Conservation (phyloP, 2,329 filamentous ascomycete genomes). For the Thielaviopsis euricoi region DNA sequence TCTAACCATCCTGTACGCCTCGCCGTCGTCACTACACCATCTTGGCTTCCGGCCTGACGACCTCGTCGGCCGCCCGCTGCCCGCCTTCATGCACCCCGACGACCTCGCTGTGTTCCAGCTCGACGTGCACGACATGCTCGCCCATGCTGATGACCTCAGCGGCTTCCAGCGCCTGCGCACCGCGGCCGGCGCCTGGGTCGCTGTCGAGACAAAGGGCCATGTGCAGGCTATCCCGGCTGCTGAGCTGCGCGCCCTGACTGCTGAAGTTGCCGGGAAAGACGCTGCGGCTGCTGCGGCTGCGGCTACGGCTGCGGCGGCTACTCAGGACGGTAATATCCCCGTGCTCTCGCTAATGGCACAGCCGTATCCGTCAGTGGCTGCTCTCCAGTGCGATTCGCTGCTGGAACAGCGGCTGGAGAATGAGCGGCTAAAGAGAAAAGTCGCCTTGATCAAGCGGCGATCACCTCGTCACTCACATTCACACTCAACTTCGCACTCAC, state of each 20-base stretch:
- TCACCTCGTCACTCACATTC: not conserved
- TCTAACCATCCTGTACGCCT: slow-evolving; percentile 72
- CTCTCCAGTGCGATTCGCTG: slow-evolving; percentile 74
- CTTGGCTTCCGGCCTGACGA: slow-evolving; percentile 61
- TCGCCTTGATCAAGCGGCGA: slow-evolving; percentile 25
- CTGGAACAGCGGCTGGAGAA: slow-evolving; percentile 96
- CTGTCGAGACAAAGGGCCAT: slow-evolving; percentile 87
- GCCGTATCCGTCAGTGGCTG: slow-evolving; percentile 78
- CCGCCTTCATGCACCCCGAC: slow-evolving; percentile 71
- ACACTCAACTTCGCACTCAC: too few relatives aligned
- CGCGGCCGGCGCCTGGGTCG: slow-evolving; percentile 53
- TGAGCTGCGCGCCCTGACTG: not conserved
- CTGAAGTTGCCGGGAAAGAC: not conserved
- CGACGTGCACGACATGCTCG: slow-evolving; percentile 80
- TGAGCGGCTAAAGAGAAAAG: slow-evolving; percentile 67
- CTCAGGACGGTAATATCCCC: not conserved
- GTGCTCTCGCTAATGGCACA: slow-evolving; percentile 87
- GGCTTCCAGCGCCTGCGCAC: slow-evolving; percentile 78
- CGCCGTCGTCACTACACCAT: slow-evolving; percentile 55
- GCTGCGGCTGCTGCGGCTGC: not conserved
- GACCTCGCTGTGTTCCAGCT: slow-evolving; percentile 69
- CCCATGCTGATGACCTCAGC: slow-evolving; percentile 59
- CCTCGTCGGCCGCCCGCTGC: slow-evolving; percentile 58
- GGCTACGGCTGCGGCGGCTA: too few relatives aligned
- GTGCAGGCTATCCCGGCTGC: slow-evolving; percentile 35